These are phyloP conservation scores for Skeletonema tropicum DNA, from an alignment of 108 stramenopile genomes.

Conservation along the genomic window DNA sequence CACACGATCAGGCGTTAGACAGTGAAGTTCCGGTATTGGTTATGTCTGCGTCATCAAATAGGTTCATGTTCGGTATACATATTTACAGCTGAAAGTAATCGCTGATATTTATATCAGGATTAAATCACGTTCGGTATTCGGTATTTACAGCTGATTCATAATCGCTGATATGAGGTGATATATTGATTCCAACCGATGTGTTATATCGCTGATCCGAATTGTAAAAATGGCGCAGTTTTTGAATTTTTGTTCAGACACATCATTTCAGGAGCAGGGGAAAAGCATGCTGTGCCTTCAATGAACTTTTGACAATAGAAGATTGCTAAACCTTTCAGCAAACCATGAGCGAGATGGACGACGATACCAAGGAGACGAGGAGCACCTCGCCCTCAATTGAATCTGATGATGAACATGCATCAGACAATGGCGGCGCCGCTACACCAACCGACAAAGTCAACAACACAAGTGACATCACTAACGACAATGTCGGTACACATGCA, in stretches of 20 bases:
- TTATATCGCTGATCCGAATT: not conserved
- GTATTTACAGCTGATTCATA: no score
- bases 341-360: not conserved
- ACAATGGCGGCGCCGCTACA: not conserved
- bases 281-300: no score
- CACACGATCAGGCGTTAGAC: no score
- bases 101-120: no score
- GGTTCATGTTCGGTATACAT: no score
- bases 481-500: not conserved
- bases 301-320: no score
- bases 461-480: not conserved
- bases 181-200: not conserved
- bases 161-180: not conserved
- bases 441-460: not conserved
- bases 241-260: not conserved
- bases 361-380: not conserved
- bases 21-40: no score
- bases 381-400: not conserved
- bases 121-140: no score
- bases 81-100: no score
- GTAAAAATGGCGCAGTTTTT: constrained; percentile 2
- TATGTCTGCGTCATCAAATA: no score
- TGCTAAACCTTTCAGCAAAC: not conserved
- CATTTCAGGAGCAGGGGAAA: no score
- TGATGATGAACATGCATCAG: not conserved